phyloP scores from a whole-genome alignment of 2,329 filamentous ascomycete genomes.

The Sarocladium brachiariae region DNA sequence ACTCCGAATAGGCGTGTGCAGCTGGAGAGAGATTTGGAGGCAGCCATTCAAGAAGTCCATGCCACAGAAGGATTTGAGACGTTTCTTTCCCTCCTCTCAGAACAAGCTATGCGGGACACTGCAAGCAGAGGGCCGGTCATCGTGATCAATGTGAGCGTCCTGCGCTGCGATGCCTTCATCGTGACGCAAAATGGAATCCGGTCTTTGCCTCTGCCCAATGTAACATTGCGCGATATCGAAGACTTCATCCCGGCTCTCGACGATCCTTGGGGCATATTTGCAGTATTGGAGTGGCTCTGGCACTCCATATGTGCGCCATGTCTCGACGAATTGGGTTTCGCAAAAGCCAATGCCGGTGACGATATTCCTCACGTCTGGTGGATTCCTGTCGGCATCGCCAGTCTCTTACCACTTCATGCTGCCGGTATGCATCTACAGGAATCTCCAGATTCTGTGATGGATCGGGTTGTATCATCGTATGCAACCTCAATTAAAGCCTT shows the following conservation, averaged over 20 bases:
- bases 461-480: constrained; percentile 32
- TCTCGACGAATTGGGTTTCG: not conserved
- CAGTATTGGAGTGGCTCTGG: not conserved
- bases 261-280: not conserved
- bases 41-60: not conserved
- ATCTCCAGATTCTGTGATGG: constrained; percentile 20
- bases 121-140: constrained; percentile 20
- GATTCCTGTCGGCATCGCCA: not conserved
- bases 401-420: not conserved
- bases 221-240: not conserved
- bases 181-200: constrained; percentile 15
- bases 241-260: not conserved
- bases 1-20: not conserved
- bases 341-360: not conserved
- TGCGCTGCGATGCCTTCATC: constrained; percentile 22
- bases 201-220: constrained; percentile 8
- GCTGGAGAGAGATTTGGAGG: not conserved
- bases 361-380: not conserved
- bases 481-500: constrained; percentile 27
- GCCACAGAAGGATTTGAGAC: not conserved
- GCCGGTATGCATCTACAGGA: constrained; percentile 22
- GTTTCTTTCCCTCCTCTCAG: not conserved
- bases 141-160: constrained; percentile 20
- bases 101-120: constrained; percentile 12
- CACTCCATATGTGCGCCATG: not conserved